Base-by-base conservation (phyloP, 805 yeast species). In the Candida berthetii region DNA sequence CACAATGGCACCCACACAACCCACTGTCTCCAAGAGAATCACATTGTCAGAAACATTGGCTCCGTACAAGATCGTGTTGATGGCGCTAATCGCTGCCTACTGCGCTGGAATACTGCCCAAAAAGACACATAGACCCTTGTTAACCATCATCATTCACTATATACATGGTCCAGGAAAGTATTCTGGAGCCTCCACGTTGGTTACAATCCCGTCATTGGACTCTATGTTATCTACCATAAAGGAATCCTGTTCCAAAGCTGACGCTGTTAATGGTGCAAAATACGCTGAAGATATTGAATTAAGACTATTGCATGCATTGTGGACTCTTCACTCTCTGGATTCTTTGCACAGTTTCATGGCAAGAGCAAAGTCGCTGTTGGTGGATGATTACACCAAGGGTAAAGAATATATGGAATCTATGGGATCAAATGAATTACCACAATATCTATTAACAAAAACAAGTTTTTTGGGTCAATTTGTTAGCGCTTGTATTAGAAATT, bases 21-120 rank as follows among this genome's bases (percentile, higher is more conserved):
- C 6, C 6, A 22, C 25, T 7, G 9, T 7, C 25, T 22, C 25
- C 25, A 22, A 22, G 9, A 45, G 40, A 7, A 50, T 53, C 13
- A 46, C 49, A 3, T 47, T 71, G 18, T 64, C 73, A 1, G 66
- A 70, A 3, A 52, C 64, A 1, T 48, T 80, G 22, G 72, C 82
- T 6, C 79, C 85, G 1, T 70, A 75, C 42, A 78, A 76, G 47
- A 58, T 81, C 0, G 74, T 80, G 2, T 48, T 79, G 1, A 49
- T 79, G 9, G 58, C 71, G 3, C 51, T 81, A 13, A 65, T 79
- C 5, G 66, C 67, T 14, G 71, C 72, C 0, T 74, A 75, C 48
- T 65, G 78, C 36, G 54, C 65, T 11, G 65, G 65, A 8, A 54
- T 55, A 14, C 47, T 73, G 2, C 78, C 78, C 5, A 47, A 57